These are phyloP conservation scores for Acacia crassicarpa DNA, from an alignment of 306 rosid species.

Conservation along the genomic window DNA sequence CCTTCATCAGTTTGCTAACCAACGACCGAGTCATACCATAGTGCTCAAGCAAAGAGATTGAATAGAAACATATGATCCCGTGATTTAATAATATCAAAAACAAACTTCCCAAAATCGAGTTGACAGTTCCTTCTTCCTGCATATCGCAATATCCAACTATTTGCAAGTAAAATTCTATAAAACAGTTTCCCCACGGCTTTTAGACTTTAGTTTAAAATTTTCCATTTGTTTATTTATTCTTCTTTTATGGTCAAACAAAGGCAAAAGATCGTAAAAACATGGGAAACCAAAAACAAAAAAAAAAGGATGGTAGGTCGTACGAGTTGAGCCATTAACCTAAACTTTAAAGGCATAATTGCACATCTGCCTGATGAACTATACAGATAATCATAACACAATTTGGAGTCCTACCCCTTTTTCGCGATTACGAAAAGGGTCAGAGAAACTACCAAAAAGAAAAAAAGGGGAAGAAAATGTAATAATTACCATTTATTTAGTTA, in stretches of 20 bases:
- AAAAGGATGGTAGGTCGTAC: background rate
- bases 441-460: background rate
- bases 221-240: background rate
- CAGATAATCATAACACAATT: background rate
- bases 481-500: conserved; percentile 18
- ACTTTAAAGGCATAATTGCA: background rate
- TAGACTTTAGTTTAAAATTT: background rate
- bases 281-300: background rate
- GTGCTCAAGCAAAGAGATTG: background rate
- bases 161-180: background rate
- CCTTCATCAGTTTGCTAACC: background rate
- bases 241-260: background rate
- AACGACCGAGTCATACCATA: background rate
- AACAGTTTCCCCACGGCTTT: background rate
- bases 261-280: background rate
- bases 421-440: background rate
- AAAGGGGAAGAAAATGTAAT: background rate
- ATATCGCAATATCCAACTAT: background rate
- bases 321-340: background rate
- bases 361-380: background rate
- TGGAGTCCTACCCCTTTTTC: background rate
- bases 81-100: background rate
- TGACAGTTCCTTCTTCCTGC: background rate
- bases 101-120: background rate
- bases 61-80: background rate